A percentile compares a stretch with the other conserved stretches of the same genome.
These are phyloP conservation scores for Leccinum ponderosum DNA, from an alignment of 1,284 basidiomycete species.

Conservation along the genomic window DNA sequence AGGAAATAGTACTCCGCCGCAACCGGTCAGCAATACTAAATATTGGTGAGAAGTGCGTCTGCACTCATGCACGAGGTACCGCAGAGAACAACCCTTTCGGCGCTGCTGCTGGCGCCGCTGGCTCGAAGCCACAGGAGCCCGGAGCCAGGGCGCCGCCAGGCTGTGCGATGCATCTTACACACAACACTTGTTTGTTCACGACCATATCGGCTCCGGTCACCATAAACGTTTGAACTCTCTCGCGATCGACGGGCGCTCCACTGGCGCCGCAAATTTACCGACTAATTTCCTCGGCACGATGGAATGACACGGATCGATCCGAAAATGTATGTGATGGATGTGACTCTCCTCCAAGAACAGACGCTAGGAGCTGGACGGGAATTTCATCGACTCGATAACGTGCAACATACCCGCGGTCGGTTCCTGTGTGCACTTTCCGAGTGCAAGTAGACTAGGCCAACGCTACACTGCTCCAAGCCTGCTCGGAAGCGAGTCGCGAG, in stretches of 20 bases:
- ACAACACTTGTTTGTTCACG: background rate
- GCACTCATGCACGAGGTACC: background rate
- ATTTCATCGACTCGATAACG: background rate
- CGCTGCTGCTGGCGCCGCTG: background rate
- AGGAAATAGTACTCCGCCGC: too few relatives aligned
- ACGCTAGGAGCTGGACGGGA: background rate
- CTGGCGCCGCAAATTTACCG: background rate
- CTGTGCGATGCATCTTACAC: background rate
- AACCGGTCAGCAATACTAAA: background rate
- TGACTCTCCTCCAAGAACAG: background rate
- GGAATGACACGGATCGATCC: constrained; percentile 21
- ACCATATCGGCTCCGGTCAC: background rate
- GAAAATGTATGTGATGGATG: constrained; percentile 17
- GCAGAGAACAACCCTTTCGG: background rate
- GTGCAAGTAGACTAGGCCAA: background rate
- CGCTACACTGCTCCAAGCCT: too few relatives aligned
- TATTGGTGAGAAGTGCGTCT: background rate
- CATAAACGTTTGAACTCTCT: background rate
- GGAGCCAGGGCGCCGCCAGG: too few relatives aligned
- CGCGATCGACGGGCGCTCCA: background rate
- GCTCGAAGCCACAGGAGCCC: background rate
- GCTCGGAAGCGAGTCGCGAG: background rate
- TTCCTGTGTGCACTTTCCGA: background rate
- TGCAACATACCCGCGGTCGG: background rate
- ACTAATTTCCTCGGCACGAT: constrained; percentile 12